These are phyloP conservation scores for Acer negundo DNA, from an alignment of 345 rosid genomes.

Conservation along the genomic window DNA sequence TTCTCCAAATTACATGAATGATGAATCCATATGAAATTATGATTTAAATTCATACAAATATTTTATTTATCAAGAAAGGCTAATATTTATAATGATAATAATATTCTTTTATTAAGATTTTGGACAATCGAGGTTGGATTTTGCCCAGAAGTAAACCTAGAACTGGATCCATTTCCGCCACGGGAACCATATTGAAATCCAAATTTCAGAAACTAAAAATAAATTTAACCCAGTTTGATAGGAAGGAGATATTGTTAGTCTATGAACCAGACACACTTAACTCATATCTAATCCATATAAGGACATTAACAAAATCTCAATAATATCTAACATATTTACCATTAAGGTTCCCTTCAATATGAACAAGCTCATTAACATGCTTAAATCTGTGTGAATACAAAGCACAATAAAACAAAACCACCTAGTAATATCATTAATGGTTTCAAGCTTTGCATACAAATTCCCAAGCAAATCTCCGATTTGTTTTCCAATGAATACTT, in stretches of 20 bases:
- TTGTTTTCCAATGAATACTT: neutral
- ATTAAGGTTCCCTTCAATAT: neutral
- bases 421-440: neutral
- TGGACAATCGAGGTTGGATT: neutral
- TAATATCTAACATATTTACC: neutral
- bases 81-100: neutral
- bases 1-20: neutral
- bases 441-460: slow-evolving; percentile 7
- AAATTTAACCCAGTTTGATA: neutral
- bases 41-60: neutral
- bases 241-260: neutral
- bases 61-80: neutral
- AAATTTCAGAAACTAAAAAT: neutral
- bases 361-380: neutral
- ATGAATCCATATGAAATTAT: neutral
- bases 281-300: neutral
- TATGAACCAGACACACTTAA: neutral
- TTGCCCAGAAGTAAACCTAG: neutral
- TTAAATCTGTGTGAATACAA: neutral
- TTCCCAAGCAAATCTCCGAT: neutral
- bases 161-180: neutral
- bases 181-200: neutral
- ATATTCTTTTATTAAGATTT: too few relatives aligned
- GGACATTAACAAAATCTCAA: neutral
- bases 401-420: neutral